Evolutionary conservation across 1,139 yeast species (phyloP), one percentile per base, ranked within the genome.

Genomic region (Magnusiomyces magnusii): DNA sequence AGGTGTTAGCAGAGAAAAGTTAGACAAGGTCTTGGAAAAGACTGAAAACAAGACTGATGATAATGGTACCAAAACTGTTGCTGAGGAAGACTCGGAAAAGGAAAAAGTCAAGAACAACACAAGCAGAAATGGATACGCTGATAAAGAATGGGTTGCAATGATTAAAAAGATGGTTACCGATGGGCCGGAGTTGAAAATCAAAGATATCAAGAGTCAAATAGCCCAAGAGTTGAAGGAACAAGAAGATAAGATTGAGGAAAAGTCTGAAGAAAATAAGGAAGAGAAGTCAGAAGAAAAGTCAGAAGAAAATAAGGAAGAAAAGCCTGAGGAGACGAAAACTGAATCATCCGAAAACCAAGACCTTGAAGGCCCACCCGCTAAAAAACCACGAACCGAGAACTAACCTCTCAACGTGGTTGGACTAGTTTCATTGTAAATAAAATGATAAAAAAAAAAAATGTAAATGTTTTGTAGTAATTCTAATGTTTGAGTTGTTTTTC

Each of bases 131-230:
- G 49, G 49, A 5, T 19, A 21, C 27, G 21, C 24, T 15, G 53
- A 50, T 13, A 19, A 50, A 25, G 58, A 59, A 24, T 60, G 62
- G 62, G 62, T 60, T 5, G 58, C 60, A 1, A 49, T 60, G 49
- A 58, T 60, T 9, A 49, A 60, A 44, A 47, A 47, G n/a, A 56
- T 55, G 53, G 50, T 57, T 25, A 54, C 58, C 3, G 39, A 56
- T 5, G 60, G 60, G 2, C 60, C 62, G 10, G 23, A 51, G 9
- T 34, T 23, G 54, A 34, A 34, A 24, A 36, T 36, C 9, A 19
- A n/a, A 51, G n/a, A 24, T 13, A 10, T 51, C 25, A 51, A 51
- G 47, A 51, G 3, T 2, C 44, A 10, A 19, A 24, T 24, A 5
- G 21, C 19, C 10, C n/a, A 51, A 34, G 27, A 36, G 47, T 39